A percentile compares a stretch with the other conserved stretches of the same genome.
Conservation (phyloP, 345 rosid genomes). For the Aquilaria malaccensis region DNA sequence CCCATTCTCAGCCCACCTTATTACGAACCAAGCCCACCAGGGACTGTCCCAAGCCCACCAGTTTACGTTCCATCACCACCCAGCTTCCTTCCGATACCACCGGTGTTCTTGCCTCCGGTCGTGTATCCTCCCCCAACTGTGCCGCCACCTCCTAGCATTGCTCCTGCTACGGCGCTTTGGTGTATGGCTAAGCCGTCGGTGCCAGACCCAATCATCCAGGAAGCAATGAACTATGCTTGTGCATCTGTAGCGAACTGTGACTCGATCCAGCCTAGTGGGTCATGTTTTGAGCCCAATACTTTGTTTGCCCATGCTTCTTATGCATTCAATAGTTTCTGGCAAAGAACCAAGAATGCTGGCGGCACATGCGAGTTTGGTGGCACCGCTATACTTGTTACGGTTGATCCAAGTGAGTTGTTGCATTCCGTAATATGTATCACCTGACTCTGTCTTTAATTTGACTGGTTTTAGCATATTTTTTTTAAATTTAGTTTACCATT, state of each 20-base stretch:
- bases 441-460: no score
- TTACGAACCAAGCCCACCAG: conserved; percentile 27
- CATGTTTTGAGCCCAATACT: conserved; percentile 72
- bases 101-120: conserved; percentile 55
- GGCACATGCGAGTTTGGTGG: conserved; percentile 93
- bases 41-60: conserved; percentile 26
- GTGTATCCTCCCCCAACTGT: conserved; percentile 62
- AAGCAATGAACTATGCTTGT: conserved; percentile 95
- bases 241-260: conserved; percentile 84
- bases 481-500: background rate
- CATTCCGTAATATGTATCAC: no score
- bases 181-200: conserved; percentile 93
- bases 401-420: conserved; percentile 70
- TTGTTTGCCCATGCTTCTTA: conserved; percentile 80
- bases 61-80: conserved; percentile 28
- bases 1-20: conserved; percentile 33
- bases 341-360: conserved; percentile 64
- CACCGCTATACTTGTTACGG: conserved; percentile 78
- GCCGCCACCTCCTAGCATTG: conserved; percentile 43
- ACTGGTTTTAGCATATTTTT: background rate
- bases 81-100: conserved; percentile 38
- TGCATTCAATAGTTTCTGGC: conserved; percentile 95
- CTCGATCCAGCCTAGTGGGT: conserved; percentile 54
- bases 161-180: conserved; percentile 54
- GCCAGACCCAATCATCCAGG: conserved; percentile 88